Evolutionary conservation across 176 grass and related monocot genomes (phyloP), one percentile per base, ranked within the genome.

Genomic region (Melocanna baccifera): DNA sequence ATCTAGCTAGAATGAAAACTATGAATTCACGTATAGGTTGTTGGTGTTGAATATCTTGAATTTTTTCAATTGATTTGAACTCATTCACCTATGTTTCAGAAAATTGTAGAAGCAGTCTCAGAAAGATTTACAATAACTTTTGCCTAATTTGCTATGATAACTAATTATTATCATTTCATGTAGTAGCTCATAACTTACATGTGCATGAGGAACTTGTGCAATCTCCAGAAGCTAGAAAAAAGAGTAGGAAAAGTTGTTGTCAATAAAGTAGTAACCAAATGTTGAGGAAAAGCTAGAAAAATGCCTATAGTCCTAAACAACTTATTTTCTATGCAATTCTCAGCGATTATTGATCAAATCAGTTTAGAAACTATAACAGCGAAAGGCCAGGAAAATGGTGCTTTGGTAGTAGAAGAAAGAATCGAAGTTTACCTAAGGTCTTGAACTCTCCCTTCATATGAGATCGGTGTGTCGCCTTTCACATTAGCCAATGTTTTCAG

Each of bases 1-100:
- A 95, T 79, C 96, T 94, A 53, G 55, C 39, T 53, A 12, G 18
- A 69, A 43, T 50, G 19, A 20, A 26, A 72, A 69, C 13, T 80
- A 26, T 57, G 13, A 74, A 62, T 86, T n/a, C 41, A 87, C 91
- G 74, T 92, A 96, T 89, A 98, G 64, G 55, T 98, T 98, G 87
- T 95, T 98, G 0, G 93, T 98, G 69, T 96, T 98, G 89, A 98
- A 98, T 71, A 98, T 98, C 92, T 98, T 98, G 89, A 98, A 98
- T n/a, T 83, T 98, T 98, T 86, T 98, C 89, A 84, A 98, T 98
- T 51, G 93, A 98, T 83, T 98, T 95, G 86, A 95, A 95, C 83
- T 95, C 93, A n/a, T 87, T 85, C 30, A 98, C 89, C 93, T 98
- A 56, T n/a, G 64, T 90, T 71, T 69, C 32, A 81, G 40, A 75